Percentiles rank a stretch among this genome's conserved stretches.
These are phyloP conservation scores for Tylopilus plumbeoviolaceoides DNA, from an alignment of 768 basidiomycete genomes.

Conservation along the genomic window DNA sequence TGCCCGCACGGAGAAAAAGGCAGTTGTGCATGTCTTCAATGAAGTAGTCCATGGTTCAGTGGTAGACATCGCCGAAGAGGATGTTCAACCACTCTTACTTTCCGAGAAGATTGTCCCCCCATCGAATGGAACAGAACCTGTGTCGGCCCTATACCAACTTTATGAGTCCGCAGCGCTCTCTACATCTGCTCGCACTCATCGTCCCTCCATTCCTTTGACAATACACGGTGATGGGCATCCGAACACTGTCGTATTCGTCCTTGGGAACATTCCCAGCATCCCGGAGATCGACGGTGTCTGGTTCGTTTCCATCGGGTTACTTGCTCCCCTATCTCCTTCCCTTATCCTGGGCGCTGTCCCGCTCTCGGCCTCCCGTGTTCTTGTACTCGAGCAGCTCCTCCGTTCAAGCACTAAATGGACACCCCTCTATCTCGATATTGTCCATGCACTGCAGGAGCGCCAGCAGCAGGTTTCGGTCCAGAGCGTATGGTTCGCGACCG, in stretches of 20 bases:
- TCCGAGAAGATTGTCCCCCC: slow-evolving; percentile 33
- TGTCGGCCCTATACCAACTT: slow-evolving; percentile 39
- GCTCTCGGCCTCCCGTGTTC: slow-evolving; percentile 55
- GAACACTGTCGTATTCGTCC: slow-evolving; percentile 63
- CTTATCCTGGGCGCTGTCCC: slow-evolving; percentile 60
- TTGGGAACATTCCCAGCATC: slow-evolving; percentile 50
- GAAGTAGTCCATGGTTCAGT: slow-evolving; percentile 36
- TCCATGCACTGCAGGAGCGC: slow-evolving; percentile 64
- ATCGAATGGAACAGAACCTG: slow-evolving; percentile 29
- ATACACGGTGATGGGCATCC: slow-evolving; percentile 52
- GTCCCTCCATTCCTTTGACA: slow-evolving; percentile 55
- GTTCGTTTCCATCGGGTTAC: slow-evolving; percentile 61
- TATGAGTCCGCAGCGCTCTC: slow-evolving; percentile 70
- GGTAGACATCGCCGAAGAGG: slow-evolving; percentile 54
- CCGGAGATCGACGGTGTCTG: slow-evolving; percentile 52
- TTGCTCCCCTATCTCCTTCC: slow-evolving; percentile 62
- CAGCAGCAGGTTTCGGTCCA: slow-evolving; percentile 52
- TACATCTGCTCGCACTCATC: slow-evolving; percentile 57
- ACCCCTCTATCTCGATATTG: slow-evolving; percentile 79
- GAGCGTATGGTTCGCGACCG: slow-evolving; percentile 58
- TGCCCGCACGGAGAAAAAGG: slow-evolving; percentile 63
- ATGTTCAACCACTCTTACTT: slow-evolving; percentile 58
- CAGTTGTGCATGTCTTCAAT: slow-evolving; percentile 86
- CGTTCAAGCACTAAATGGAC: slow-evolving; percentile 83
- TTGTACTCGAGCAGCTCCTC: slow-evolving; percentile 80